Evolutionary conservation across 2,329 filamentous ascomycete genomes (phyloP), one percentile per base, ranked within the genome.

Genomic region (Colletotrichum cereale): DNA sequence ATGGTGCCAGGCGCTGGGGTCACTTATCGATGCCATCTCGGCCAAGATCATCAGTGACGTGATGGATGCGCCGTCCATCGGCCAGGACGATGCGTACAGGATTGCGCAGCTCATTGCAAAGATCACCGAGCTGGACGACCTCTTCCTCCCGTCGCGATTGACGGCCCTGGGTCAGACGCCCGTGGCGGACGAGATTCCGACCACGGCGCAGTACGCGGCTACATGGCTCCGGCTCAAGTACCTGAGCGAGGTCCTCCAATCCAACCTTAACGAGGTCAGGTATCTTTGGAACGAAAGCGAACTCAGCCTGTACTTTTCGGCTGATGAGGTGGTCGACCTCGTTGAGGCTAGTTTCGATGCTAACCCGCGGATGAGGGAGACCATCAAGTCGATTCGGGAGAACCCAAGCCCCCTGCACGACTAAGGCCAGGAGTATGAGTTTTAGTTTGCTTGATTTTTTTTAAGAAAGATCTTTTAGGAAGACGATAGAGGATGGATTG

Each of bases 261-360:
- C 89, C 75, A 91, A 92, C 76, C 82, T 92, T 64, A 87, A 87
- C 73, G 90, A 92, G 73, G 87, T 92, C 67, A 85, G 84, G 68
- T 91, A 84, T 73, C 79, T 92, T 47, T 92, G 90, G 90, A 85
- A 87, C 75, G 89, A 92, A 73, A 90, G 89, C 79, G 89, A 91
- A 78, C 81, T 92, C 52, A 90, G 89, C 73, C 78, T 91, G 47
- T 90, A 91, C 78, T 92, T 91, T 75, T 84, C 86, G 0, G 84
- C 82, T 10, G 85, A 86, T 5, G 90, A 92, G 80, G 88, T 91
- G 18, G 80, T 91, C 42, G 89, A 92, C 73, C 78, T 92, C 75
- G 87, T 92, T 56, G 83, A 86, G 62, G 83, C 89, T 26, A 91
- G 89, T 78, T 92, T 92, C 75, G 90, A 90, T 79, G 87, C 89